Percentiles rank a stretch among this genome's conserved stretches.
These are phyloP conservation scores for Aspergillus leporis DNA, from an alignment of 495 filamentous ascomycete genomes.

Conservation along the genomic window DNA sequence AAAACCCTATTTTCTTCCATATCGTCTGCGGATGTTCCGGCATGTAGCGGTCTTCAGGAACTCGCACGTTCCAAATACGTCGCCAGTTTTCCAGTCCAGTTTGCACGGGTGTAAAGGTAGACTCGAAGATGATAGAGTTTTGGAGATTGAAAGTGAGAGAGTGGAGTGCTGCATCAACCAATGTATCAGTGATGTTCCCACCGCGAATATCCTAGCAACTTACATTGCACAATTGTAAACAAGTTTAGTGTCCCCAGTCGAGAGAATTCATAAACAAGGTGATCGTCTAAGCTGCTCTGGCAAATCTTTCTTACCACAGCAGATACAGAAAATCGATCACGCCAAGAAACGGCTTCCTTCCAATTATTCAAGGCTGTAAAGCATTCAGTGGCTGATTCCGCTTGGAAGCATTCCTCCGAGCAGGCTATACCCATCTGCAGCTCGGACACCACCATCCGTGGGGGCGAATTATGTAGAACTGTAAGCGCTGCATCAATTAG, in stretches of 20 bases:
- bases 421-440: conserved; percentile 27
- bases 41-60: conserved; percentile 25
- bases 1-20: conserved; percentile 34
- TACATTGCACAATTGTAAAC: conserved; percentile 29
- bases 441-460: conserved; percentile 25
- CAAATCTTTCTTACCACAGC: conserved; percentile 26
- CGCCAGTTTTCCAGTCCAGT: conserved; percentile 32
- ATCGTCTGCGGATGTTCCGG: conserved; percentile 20
- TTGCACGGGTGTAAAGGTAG: conserved; percentile 27
- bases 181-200: neutral
- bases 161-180: conserved; percentile 21
- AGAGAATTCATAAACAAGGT: conserved; percentile 18
- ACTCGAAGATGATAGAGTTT: conserved; percentile 31
- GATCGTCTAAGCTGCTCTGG: conserved; percentile 18
- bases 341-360: conserved; percentile 22
- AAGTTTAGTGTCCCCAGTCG: conserved; percentile 28
- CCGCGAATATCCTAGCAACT: neutral
- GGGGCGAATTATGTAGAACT: conserved; percentile 28
- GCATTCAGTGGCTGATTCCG: conserved; percentile 22
- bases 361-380: conserved; percentile 14
- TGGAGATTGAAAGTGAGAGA: conserved; percentile 32
- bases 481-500: conserved; percentile 26
- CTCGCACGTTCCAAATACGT: conserved; percentile 25
- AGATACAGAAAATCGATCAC: conserved; percentile 21
- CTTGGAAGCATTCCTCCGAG: conserved; percentile 28